Evolutionary conservation across 495 filamentous ascomycete genomes (phyloP).

Genomic region (Parachaetomium inaequale): DNA sequence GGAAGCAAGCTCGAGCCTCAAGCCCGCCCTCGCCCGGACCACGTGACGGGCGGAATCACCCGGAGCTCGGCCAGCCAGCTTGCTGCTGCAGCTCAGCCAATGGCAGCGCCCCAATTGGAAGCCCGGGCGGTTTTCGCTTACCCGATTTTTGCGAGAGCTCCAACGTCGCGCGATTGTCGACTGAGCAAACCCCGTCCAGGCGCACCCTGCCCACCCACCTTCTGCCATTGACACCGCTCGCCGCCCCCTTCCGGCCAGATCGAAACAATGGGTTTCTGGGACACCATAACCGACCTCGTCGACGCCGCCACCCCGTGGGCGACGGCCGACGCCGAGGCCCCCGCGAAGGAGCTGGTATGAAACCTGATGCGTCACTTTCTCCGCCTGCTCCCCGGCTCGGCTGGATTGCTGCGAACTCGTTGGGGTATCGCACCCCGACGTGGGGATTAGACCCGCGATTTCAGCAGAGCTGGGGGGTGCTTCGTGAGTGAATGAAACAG

Average conservation of each 20-base stretch:
- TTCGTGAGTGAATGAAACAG: neutral
- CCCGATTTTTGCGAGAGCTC: conserved; percentile 36
- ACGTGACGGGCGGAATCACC: conserved; percentile 21
- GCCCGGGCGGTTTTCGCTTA: conserved; percentile 43
- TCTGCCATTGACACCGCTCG: conserved; percentile 40
- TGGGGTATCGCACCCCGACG: neutral
- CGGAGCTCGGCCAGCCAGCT: conserved; percentile 16
- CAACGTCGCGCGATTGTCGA: conserved; percentile 36
- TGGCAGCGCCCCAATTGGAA: conserved; percentile 44
- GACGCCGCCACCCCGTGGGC: conserved; percentile 55
- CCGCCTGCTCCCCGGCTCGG: neutral
- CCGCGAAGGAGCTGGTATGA: conserved; percentile 32
- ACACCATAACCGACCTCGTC: conserved; percentile 51
- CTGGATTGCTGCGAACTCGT: neutral
- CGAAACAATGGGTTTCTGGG: conserved; percentile 54
- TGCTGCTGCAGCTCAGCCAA: conserved; percentile 39
- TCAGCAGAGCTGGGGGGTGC: neutral
- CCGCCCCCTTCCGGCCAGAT: conserved; percentile 25
- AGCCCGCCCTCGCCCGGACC: neutral
- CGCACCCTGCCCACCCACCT: conserved; percentile 24
- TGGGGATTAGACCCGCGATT: too few relatives aligned
- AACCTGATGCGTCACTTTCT: conserved; percentile 19
- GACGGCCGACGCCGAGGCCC: conserved; percentile 54
- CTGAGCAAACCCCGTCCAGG: conserved; percentile 28
- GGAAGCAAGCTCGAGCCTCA: neutral